A percentile compares a stretch with the other conserved stretches of the same genome.
These are phyloP conservation scores for Rostrohypoxylon terebratum DNA, from an alignment of 495 filamentous ascomycete species.

Conservation along the genomic window DNA sequence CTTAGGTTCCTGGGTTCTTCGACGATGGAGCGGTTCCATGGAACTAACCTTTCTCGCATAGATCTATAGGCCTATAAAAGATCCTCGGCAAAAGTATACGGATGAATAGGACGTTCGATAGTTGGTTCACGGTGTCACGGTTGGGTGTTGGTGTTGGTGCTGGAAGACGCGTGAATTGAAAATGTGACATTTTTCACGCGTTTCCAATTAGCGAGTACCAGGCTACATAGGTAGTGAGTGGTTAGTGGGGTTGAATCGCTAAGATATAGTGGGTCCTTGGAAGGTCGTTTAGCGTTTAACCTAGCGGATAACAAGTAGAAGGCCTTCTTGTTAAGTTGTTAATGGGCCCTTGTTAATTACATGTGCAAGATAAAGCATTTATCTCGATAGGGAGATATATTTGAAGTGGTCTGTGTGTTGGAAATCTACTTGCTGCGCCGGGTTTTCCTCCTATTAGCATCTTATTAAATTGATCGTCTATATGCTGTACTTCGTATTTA, in stretches of 20 bases:
- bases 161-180: slow-evolving; percentile 45
- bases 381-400: too few relatives aligned
- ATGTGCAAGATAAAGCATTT: too few relatives aligned
- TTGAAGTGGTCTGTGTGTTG: too few relatives aligned
- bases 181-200: slow-evolving; percentile 25
- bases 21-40: background rate
- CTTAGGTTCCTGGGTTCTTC: background rate
- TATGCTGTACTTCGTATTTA: too few relatives aligned
- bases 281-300: too few relatives aligned
- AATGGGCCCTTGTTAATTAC: too few relatives aligned
- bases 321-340: too few relatives aligned
- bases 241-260: background rate
- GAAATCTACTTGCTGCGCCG: too few relatives aligned
- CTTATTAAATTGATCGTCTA: too few relatives aligned
- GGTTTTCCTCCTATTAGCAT: too few relatives aligned
- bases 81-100: background rate
- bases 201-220: background rate
- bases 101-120: background rate
- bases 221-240: too few relatives aligned
- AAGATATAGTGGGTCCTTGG: background rate
- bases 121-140: background rate
- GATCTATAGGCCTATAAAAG: background rate
- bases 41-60: background rate
- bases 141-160: background rate
- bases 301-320: too few relatives aligned